These are phyloP conservation scores for Eustoma russellianum DNA, from an alignment of 257 asterid genomes.

Conservation along the genomic window DNA sequence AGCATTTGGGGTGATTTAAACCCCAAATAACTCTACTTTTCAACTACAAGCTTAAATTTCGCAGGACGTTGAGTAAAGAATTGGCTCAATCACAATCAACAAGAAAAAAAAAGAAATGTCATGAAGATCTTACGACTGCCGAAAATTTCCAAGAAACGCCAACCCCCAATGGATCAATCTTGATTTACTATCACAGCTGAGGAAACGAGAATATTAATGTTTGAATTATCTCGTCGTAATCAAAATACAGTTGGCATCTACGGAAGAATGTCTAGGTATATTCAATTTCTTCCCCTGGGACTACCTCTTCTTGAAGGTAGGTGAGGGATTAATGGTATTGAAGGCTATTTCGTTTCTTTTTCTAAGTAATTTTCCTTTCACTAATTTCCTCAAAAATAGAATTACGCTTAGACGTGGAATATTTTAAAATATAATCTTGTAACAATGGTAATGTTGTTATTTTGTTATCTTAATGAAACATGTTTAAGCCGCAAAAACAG, in stretches of 20 bases:
- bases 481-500: too few species aligned
- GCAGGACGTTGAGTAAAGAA: conserved; percentile 14
- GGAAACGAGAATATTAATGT: conserved; percentile 2
- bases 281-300: not conserved
- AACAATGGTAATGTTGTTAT: too few species aligned
- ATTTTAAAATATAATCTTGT: too few species aligned
- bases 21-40: conserved; percentile 22
- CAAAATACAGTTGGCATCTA: not conserved
- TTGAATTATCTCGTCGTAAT: not conserved
- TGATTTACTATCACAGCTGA: conserved; percentile 26
- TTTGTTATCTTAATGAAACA: too few species aligned
- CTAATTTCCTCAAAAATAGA: too few species aligned
- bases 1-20: conserved; percentile 14
- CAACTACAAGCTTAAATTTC: conserved; percentile 16
- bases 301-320: conserved; percentile 8
- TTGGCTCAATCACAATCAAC: not conserved
- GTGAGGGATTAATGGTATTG: conserved; percentile 2
- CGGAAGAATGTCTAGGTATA: conserved; percentile 20
- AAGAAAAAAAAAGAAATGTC: conserved; percentile 3
- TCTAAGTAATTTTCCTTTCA: too few species aligned
- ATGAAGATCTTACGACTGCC: conserved; percentile 30
- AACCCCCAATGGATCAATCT: conserved; percentile 26
- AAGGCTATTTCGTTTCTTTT: not conserved
- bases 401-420: too few species aligned
- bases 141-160: conserved; percentile 23